Percentiles rank a stretch among this genome's conserved stretches.
phyloP scores from a whole-genome alignment of 2,329 filamentous ascomycete genomes.

The Ceratocystiopsis brevicomis region DNA sequence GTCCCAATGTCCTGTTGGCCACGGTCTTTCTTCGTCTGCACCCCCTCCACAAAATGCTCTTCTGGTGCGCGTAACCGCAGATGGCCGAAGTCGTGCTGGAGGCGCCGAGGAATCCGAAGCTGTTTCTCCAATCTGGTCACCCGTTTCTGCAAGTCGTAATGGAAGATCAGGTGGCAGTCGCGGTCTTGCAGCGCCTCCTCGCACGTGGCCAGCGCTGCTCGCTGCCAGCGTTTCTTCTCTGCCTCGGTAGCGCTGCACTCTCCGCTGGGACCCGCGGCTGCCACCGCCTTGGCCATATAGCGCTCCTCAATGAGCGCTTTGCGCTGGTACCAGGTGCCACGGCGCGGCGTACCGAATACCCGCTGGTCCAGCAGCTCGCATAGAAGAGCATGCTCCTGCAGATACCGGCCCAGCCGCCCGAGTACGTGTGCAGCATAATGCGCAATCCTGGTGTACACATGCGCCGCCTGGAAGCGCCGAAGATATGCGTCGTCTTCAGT shows the following conservation, averaged over 20 bases:
- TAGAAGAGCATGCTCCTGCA: slow-evolving; percentile 55
- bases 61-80: slow-evolving; percentile 57
- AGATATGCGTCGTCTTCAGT: slow-evolving; percentile 70
- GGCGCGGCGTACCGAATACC: slow-evolving; percentile 67
- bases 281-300: slow-evolving; percentile 44
- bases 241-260: slow-evolving; percentile 20
- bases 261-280: slow-evolving; percentile 30
- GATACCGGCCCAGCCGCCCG: slow-evolving; percentile 64
- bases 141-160: slow-evolving; percentile 87
- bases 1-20: slow-evolving; percentile 22
- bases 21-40: slow-evolving; percentile 47
- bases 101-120: slow-evolving; percentile 61
- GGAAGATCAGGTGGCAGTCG: slow-evolving; percentile 78
- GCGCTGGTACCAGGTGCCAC: slow-evolving; percentile 88
- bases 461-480: slow-evolving; percentile 72
- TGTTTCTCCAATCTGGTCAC: slow-evolving; percentile 78
- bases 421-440: slow-evolving; percentile 71
- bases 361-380: slow-evolving; percentile 59
- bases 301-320: slow-evolving; percentile 89
- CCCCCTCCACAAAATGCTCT: slow-evolving; percentile 58
- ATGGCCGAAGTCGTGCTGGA: slow-evolving; percentile 86
- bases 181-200: slow-evolving; percentile 73
- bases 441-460: slow-evolving; percentile 82
- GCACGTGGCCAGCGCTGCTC: slow-evolving; percentile 58
- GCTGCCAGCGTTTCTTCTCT: slow-evolving; percentile 70